Evolutionary conservation across 306 rosid genomes (phyloP).

Genomic region (Mimosa bimucronata): DNA sequence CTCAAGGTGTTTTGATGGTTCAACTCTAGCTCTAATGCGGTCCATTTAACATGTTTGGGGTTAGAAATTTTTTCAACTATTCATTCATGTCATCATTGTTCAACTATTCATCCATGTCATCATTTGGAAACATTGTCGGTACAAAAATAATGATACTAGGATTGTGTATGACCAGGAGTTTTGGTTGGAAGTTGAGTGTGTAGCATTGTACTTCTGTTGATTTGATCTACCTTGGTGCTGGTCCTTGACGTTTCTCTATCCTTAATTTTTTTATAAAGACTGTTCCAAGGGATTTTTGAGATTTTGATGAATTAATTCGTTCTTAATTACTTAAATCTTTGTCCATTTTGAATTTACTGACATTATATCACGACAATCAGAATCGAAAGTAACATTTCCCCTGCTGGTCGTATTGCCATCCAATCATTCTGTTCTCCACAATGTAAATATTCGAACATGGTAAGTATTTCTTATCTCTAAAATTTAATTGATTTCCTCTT

Average conservation of each 20-base stretch:
- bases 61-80: constrained; percentile 16
- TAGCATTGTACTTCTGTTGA: constrained; percentile 22
- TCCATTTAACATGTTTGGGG: not conserved
- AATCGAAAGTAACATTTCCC: constrained; percentile 50
- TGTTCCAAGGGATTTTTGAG: not conserved
- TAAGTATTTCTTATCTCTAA: constrained; percentile 41
- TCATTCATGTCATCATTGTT: too few species aligned
- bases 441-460: constrained; percentile 70
- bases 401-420: constrained; percentile 78
- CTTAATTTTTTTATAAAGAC: constrained; percentile 21
- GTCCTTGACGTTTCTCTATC: not conserved
- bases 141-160: not conserved
- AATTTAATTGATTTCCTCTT: constrained; percentile 25
- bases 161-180: constrained; percentile 1
- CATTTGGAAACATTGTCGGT: constrained; percentile 6
- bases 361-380: constrained; percentile 39
- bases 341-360: constrained; percentile 32
- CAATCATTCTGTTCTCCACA: constrained; percentile 94
- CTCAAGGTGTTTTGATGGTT: constrained; percentile 55
- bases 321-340: not conserved
- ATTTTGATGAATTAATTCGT: not conserved
- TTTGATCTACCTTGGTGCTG: constrained; percentile 7
- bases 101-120: constrained; percentile 7
- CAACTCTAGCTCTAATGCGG: constrained; percentile 10
- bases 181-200: constrained; percentile 7